Base-by-base conservation (phyloP, 1,284 basidiomycete genomes). In the Papiliotrema terrestris region DNA sequence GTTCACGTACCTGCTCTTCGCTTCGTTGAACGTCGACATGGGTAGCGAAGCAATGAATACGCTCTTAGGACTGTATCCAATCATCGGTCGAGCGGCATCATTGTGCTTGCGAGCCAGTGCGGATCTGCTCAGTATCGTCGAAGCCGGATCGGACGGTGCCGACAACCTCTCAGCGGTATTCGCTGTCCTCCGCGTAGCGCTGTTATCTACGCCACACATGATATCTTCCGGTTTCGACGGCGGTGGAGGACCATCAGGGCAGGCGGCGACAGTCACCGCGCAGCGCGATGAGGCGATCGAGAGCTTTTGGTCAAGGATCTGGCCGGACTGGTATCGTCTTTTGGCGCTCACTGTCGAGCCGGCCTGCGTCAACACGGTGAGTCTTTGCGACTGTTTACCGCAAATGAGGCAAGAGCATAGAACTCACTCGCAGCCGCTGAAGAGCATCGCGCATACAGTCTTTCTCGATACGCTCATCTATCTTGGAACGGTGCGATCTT, bases 311-410 rank as follows among this genome's bases (percentile, higher is more conserved):
- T 55, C 46, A 20, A 58, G 68, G 22, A 59, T 71, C n/a, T 70
- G 71, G 68, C 68, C 73, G 1, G 71, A 75, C 47, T 71, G 67
- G 68, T 58, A 59, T 32, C 54, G 71, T 13, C 53, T 73, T 1
- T 46, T 75, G 15, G 44, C 55, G 1, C 51, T 71, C 2, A 65
- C 68, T 2, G 22, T 68, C 1, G 61, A 67, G 14, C 32, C 52
- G 6, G 56, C 43, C 1, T 69, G 68, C 49, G 36, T 68, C 41
- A 75, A 73, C 48, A 56, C 46, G 17, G 68, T 71, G 41, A 63
- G 70, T 17, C 22, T 14, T 11, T 11, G 5, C 29, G 6, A 32
- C 29, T 11, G 11, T 6, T 32, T 5, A 6, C 11, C 29, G 5
- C 29, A 11, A 5, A 11, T 32, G 29, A 5, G 29, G 29, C 5